Evolutionary conservation across 495 filamentous ascomycete genomes (phyloP).

Genomic region (Filosporella fistucella): DNA sequence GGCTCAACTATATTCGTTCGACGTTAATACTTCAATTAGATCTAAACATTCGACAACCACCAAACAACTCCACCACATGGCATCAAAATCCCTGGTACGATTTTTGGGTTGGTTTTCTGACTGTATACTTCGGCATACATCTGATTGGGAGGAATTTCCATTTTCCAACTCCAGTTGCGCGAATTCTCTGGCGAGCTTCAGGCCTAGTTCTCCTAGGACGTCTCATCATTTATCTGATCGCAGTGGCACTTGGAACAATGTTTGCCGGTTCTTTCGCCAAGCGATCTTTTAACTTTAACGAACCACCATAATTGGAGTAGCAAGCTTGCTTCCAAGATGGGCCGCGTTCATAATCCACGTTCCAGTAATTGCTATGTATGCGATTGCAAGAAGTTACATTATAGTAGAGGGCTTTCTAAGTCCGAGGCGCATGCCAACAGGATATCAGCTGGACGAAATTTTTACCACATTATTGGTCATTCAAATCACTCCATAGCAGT

Average conservation of each 20-base stretch:
- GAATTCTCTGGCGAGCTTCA: slow-evolving; percentile 27
- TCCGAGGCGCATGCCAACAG: not conserved
- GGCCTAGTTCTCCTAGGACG: slow-evolving; percentile 6
- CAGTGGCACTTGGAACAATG: not conserved
- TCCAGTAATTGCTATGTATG: not conserved
- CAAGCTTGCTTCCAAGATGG: not conserved
- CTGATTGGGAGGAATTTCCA: slow-evolving; percentile 34
- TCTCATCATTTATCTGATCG: not conserved
- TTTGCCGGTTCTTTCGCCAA: not conserved
- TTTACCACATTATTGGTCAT: not conserved
- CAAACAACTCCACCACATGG: not conserved
- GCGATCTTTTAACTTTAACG: not conserved
- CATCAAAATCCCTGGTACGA: slow-evolving; percentile 5
- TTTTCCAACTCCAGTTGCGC: slow-evolving; percentile 32
- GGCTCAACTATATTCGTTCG: too few relatives aligned
- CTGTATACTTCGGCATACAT: slow-evolving; percentile 28
- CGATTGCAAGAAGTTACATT: not conserved
- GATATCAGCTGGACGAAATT: not conserved
- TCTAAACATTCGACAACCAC: not conserved
- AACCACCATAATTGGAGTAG: not conserved
- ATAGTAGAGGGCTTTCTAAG: not conserved
- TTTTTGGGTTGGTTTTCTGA: not conserved
- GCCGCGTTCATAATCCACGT: not conserved
- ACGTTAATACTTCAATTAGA: too few relatives aligned
- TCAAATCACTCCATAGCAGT: too few relatives aligned